phyloP scores from a whole-genome alignment of 2,329 filamentous ascomycete species.

The Acephala macrosclerotiorum region DNA sequence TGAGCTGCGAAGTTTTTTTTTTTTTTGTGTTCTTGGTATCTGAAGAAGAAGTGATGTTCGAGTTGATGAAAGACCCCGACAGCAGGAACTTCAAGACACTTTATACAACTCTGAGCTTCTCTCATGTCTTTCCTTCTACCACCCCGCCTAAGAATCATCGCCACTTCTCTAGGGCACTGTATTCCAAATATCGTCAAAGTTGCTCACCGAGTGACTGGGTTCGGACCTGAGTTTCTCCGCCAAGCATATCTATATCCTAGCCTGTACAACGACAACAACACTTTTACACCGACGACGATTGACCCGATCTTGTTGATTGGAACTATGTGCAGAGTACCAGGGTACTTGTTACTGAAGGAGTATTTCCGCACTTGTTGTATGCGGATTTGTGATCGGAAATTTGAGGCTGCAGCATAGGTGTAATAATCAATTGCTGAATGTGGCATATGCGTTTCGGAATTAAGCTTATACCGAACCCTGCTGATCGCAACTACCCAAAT shows the following conservation, averaged over 20 bases:
- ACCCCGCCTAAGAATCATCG: not conserved
- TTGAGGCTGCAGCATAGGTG: no score
- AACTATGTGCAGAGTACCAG: not conserved
- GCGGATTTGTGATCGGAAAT: not conserved
- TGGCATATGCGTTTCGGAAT: not conserved
- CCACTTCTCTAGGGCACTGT: slow-evolving; percentile 10
- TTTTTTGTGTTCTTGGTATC: not conserved
- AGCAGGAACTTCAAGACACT: not conserved
- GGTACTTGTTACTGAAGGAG: not conserved
- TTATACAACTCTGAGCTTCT: not conserved
- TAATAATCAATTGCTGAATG: not conserved
- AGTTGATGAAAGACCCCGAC: not conserved
- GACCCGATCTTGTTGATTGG: not conserved
- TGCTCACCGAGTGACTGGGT: not conserved
- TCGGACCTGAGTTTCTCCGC: not conserved
- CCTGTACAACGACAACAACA: not conserved
- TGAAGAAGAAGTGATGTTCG: not conserved
- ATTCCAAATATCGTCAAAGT: not conserved
- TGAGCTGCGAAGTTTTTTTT: not conserved
- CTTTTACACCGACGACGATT: not conserved
- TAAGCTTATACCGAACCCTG: not conserved
- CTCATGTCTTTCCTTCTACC: not conserved
- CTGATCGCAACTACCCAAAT: no score
- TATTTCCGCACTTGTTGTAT: no score
- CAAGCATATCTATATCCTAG: not conserved